Evolutionary conservation across 768 basidiomycete genomes (phyloP), one percentile per base, ranked within the genome.

Genomic region (Tylopilus plumbeoviolaceoides): DNA sequence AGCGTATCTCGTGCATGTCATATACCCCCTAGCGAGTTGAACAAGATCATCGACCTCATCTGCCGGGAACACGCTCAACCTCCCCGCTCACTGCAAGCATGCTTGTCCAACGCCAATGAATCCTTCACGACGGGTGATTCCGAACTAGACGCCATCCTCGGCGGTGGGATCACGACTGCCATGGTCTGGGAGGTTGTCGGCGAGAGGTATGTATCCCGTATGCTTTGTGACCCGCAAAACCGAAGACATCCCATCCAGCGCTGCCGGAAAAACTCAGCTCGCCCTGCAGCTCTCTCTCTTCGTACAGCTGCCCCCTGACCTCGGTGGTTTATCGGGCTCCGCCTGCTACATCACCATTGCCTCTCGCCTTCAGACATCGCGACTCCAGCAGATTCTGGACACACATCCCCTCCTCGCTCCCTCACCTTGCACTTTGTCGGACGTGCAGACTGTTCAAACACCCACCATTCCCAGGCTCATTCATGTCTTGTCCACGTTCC

Each of bases 191-290:
- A 98, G 60, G 72, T 95, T 38, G 84, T 78, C 12, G 94, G 94
- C 25, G 91, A 95, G 76, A 91, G 91, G 94, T 93, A 68, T 46
- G 94, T 93, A 68, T 46, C 11, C 44, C 36, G 36, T 21, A 46
- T 23, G 36, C 40, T 21, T 21, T 48, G 18, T 18, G 47, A 50
- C 41, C 39, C 27, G 8, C 20, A 36, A 44, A 25, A 30, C 18
- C 47, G 64, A 39, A 62, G 33, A 28, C 17, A 11, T 31, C 48
- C 44, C 38, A 30, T 38, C 15, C 65, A 99, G 97, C 65, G 87
- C 93, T 21, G 84, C 95, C 25, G 97, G 97, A 36, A 99, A 99
- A 72, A 93, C 93, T 1, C 94, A 98, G 61, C 70, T 98, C 5
- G 89, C 88, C 4, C 75, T 99, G 14, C 93, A 95, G 59, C 78